phyloP scores from a whole-genome alignment of 495 filamentous ascomycete species.

The Cudoniella acicularis region DNA sequence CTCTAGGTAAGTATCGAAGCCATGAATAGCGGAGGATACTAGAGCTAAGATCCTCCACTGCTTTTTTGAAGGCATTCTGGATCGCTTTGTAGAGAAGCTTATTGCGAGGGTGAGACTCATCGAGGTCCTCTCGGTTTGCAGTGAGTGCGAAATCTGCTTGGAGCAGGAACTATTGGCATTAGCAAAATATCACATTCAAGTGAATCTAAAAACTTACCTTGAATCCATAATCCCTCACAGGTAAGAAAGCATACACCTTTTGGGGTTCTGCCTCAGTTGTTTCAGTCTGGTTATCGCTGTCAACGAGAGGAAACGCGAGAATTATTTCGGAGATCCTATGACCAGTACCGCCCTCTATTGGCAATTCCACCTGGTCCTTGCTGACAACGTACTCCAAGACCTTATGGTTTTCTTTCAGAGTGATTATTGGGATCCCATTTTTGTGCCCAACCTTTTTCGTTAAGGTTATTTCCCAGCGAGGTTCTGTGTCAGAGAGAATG shows the following conservation, averaged over 20 bases:
- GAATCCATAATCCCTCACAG: slow-evolving; percentile 23
- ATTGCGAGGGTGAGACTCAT: background rate
- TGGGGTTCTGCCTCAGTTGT: slow-evolving; percentile 9
- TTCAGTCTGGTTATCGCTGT: background rate
- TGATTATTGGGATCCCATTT: no score
- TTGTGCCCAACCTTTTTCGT: no score
- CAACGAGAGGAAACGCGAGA: slow-evolving; percentile 26
- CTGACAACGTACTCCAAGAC: no score
- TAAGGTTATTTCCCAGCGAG: no score
- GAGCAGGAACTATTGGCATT: slow-evolving; percentile 18
- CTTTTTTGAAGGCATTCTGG: background rate
- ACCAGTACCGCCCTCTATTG: no score
- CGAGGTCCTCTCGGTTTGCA: slow-evolving; percentile 23
- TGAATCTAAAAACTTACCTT: slow-evolving; percentile 8
- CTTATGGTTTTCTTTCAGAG: no score
- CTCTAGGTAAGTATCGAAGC: no score
- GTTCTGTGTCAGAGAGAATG: no score
- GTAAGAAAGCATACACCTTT: slow-evolving; percentile 23
- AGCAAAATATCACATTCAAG: background rate
- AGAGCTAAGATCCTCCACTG: background rate
- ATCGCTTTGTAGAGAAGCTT: slow-evolving; percentile 1
- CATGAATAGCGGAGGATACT: background rate
- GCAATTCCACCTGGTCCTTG: no score
- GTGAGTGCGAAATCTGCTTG: slow-evolving; percentile 24
- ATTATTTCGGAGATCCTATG: slow-evolving; percentile 12